phyloP scores from a whole-genome alignment of 768 basidiomycete genomes.

The Fistulinella prunicolor region DNA sequence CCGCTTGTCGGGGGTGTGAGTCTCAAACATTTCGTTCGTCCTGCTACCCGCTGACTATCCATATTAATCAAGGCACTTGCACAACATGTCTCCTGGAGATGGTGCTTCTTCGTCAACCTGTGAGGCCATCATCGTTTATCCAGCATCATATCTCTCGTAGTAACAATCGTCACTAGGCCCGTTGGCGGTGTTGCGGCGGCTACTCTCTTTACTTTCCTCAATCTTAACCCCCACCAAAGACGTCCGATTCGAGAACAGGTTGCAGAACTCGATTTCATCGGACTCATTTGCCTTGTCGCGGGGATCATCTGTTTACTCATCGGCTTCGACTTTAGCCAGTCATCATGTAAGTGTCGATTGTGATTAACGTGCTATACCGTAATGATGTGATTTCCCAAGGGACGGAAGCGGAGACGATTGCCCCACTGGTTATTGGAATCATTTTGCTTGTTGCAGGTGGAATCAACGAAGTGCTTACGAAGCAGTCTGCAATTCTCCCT shows the following conservation, averaged over 20 bases:
- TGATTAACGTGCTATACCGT: neutral
- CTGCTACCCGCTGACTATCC: constrained; percentile 2
- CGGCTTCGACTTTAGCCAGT: constrained; percentile 71
- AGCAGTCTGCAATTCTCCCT: constrained; percentile 67
- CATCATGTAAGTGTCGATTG: constrained; percentile 60
- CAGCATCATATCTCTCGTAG: no score
- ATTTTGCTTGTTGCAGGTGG: constrained; percentile 48
- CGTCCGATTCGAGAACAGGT: constrained; percentile 56
- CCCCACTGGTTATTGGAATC: constrained; percentile 57
- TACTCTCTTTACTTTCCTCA: constrained; percentile 70
- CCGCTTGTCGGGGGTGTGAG: constrained; percentile 81
- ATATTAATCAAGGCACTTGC: constrained; percentile 57
- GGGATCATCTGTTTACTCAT: constrained; percentile 69
- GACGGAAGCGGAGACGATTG: constrained; percentile 57
- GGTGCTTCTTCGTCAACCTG: constrained; percentile 79
- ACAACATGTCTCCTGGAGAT: constrained; percentile 74
- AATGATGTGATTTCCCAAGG: constrained; percentile 30
- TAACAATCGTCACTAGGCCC: constrained; percentile 43
- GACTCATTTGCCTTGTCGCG: constrained; percentile 56
- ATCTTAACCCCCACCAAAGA: constrained; percentile 71
- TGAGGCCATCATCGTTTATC: constrained; percentile 32
- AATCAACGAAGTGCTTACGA: constrained; percentile 61
- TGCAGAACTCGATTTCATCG: constrained; percentile 69
- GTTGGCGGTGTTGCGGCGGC: constrained; percentile 64
- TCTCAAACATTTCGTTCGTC: constrained; percentile 1